Evolutionary conservation across 2,329 filamentous ascomycete species (phyloP).

Genomic region (Fusarium neocosmosporiellum): DNA sequence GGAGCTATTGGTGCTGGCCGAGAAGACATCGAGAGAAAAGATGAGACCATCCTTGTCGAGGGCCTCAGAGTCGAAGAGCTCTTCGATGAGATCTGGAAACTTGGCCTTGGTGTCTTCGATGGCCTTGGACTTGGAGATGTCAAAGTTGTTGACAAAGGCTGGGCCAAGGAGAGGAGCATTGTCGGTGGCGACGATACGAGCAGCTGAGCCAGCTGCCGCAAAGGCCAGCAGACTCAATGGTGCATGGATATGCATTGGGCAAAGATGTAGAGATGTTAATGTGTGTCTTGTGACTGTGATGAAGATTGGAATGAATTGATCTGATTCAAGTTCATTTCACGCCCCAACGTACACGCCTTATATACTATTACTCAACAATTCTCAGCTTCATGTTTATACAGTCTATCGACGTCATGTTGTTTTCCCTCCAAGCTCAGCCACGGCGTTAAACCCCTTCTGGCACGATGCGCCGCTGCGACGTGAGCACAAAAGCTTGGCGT

Average conservation of each 20-base stretch:
- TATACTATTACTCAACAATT: background rate
- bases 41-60: constrained; percentile 32
- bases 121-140: constrained; percentile 14
- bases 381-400: background rate
- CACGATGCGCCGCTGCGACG: background rate
- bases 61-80: background rate
- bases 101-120: constrained; percentile 15
- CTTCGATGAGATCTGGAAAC: constrained; percentile 25
- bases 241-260: background rate
- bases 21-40: constrained; percentile 43
- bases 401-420: background rate
- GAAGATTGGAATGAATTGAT: background rate
- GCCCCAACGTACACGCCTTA: background rate
- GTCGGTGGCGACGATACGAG: constrained; percentile 20
- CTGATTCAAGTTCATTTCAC: background rate
- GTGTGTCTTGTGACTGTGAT: background rate
- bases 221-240: background rate
- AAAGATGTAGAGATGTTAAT: background rate
- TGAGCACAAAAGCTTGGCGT: background rate
- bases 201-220: background rate
- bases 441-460: background rate
- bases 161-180: constrained; percentile 37
- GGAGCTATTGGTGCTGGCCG: constrained; percentile 36
- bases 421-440: background rate
- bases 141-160: constrained; percentile 35